Evolutionary conservation across 23 red algal species (phyloP), one percentile per base, ranked within the genome.

Genomic region (Chondrus crispus): DNA sequence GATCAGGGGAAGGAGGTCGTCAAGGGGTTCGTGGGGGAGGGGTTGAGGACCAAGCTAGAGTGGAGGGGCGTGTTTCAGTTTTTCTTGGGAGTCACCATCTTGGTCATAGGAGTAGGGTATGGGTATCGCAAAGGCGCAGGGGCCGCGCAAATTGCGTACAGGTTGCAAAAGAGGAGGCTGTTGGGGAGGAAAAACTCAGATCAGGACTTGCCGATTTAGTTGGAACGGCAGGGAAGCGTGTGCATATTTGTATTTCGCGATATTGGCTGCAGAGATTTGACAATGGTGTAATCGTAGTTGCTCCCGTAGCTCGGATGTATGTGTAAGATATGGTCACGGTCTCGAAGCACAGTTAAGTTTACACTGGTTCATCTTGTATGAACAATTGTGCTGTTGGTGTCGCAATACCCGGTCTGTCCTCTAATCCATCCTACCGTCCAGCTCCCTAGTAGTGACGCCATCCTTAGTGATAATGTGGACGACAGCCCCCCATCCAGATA

Each of bases 351-450:
- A n/a, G n/a, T n/a, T n/a, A n/a, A n/a, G n/a, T n/a, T n/a, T n/a
- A n/a, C n/a, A n/a, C n/a, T n/a, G n/a, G n/a, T n/a, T n/a, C n/a
- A n/a, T n/a, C n/a, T n/a, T n/a, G n/a, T n/a, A n/a, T n/a, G n/a
- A n/a, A n/a, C n/a, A n/a, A n/a, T n/a, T n/a, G n/a, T n/a, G n/a
- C n/a, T n/a, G n/a, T n/a, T n/a, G n/a, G n/a, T n/a, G n/a, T n/a
- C n/a, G n/a, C n/a, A n/a, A n/a, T n/a, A n/a, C n/a, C n/a, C n/a
- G n/a, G n/a, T n/a, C n/a, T n/a, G n/a, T n/a, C n/a, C 26, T 49
- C 92, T 96, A 98, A 46, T 99, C 97, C 95, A 96, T 96, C 22
- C 97, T 81, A 43, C 94, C 93, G 62, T 99, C 92, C 18, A 99
- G 74, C 28, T 88, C 70, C 74, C 85, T 93, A 3, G 91, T 92